These are phyloP conservation scores for Blastocystis sp. DNA, from an alignment of 352 stramenopile species.

Conservation along the genomic window DNA sequence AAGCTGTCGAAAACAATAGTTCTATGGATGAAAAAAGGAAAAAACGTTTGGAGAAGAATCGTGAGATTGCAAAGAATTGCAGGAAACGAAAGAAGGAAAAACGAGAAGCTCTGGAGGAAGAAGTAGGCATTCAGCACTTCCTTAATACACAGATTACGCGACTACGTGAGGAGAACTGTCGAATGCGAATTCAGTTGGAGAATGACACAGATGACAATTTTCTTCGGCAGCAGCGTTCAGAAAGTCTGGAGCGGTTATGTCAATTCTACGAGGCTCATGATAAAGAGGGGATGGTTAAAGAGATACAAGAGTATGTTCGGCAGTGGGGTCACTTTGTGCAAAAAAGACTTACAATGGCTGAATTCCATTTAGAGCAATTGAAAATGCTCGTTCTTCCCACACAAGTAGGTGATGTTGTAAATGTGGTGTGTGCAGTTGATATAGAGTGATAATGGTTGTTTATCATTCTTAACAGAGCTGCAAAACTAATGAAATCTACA, in stretches of 20 bases:
- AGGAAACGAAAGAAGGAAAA: constrained; percentile 71
- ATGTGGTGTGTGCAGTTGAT: constrained; percentile 16
- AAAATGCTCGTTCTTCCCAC: constrained; percentile 70
- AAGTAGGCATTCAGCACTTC: not conserved
- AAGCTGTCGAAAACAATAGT: not conserved
- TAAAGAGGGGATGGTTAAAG: constrained; percentile 11
- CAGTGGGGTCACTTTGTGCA: constrained; percentile 69
- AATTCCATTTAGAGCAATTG: constrained; percentile 69
- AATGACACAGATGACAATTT: constrained; percentile 68
- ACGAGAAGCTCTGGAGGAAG: constrained; percentile 51
- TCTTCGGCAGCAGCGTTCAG: constrained; percentile 20
- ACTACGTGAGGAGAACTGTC: constrained; percentile 68
- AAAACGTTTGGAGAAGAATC: constrained; percentile 71
- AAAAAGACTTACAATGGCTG: constrained; percentile 68
- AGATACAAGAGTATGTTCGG: constrained; percentile 67
- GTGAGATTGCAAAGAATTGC: constrained; percentile 71
- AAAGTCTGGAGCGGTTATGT: constrained; percentile 34
- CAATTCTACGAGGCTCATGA: constrained; percentile 22
- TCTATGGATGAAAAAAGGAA: constrained; percentile 6
- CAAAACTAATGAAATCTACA: constrained; percentile 35
- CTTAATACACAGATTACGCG: constrained; percentile 55
- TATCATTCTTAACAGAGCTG: constrained; percentile 50
- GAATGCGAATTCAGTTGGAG: constrained; percentile 64
- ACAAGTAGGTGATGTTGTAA: constrained; percentile 1
- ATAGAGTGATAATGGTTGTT: not conserved